These are phyloP conservation scores for Verticillium alfalfae DNA, from an alignment of 2,329 filamentous ascomycete genomes.

Conservation along the genomic window DNA sequence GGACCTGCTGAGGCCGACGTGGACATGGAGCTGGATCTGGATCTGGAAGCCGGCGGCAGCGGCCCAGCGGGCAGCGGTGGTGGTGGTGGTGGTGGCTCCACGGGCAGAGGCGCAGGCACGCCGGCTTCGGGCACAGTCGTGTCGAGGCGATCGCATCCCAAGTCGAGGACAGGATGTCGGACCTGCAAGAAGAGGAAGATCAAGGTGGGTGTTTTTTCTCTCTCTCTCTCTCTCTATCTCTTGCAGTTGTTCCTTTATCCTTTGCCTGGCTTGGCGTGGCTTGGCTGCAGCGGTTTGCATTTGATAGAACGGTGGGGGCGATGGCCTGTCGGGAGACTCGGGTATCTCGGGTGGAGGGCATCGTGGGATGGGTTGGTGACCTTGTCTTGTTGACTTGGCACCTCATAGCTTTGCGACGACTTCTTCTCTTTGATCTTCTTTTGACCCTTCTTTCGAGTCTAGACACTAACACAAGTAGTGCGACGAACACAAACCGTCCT, in stretches of 20 bases:
- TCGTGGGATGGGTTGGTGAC: neutral
- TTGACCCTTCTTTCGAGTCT: neutral
- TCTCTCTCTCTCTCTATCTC: neutral
- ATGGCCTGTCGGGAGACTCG: neutral
- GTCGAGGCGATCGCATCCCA: conserved; percentile 47
- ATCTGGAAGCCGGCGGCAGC: too few species aligned
- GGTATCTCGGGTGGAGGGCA: neutral
- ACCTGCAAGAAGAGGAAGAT: conserved; percentile 52
- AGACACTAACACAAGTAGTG: conserved; percentile 9
- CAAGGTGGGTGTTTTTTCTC: conserved; percentile 21
- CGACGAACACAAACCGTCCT: conserved; percentile 18
- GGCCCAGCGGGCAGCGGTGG: neutral
- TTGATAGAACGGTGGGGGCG: neutral
- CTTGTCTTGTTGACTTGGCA: neutral
- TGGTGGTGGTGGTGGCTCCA: neutral
- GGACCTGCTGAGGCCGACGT: neutral
- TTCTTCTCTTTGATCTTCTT: neutral
- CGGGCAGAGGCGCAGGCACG: neutral
- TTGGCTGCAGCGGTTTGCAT: neutral
- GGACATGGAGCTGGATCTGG: too few species aligned
- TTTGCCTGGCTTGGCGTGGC: neutral
- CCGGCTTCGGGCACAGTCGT: neutral
- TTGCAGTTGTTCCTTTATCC: neutral
- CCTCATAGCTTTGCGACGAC: too few species aligned
- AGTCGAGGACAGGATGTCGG: conserved; percentile 46